These are phyloP conservation scores for Rhizopogon salebrosus DNA, from an alignment of 768 basidiomycete species.

Conservation along the genomic window DNA sequence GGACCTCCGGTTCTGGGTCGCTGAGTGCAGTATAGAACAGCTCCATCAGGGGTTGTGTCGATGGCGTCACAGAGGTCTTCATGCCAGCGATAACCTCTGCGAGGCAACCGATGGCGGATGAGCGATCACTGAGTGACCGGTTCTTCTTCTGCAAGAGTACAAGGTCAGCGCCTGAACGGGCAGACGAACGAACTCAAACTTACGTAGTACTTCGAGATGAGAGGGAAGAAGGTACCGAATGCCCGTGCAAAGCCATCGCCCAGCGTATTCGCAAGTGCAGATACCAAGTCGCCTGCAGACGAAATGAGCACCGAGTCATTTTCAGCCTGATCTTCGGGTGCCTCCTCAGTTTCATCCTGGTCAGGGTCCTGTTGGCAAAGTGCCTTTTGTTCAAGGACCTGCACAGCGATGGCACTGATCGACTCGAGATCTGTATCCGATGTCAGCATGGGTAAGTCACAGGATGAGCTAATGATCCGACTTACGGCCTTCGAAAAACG, in stretches of 20 bases:
- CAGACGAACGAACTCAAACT: slow-evolving; percentile 25
- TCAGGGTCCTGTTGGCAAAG: slow-evolving; percentile 96
- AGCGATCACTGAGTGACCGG: slow-evolving; percentile 86
- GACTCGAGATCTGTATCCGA: slow-evolving; percentile 55
- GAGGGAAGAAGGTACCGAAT: slow-evolving; percentile 82
- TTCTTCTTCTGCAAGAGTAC: slow-evolving; percentile 59
- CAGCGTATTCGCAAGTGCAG: slow-evolving; percentile 80
- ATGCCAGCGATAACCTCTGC: slow-evolving; percentile 95
- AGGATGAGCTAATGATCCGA: slow-evolving; percentile 4
- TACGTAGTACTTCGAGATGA: slow-evolving; percentile 90
- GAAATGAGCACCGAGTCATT: slow-evolving; percentile 95
- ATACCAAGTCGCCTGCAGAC: slow-evolving; percentile 90
- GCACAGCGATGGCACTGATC: slow-evolving; percentile 75
- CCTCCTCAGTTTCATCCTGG: slow-evolving; percentile 82
- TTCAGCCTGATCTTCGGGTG: slow-evolving; percentile 87
- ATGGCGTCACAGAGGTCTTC: slow-evolving; percentile 80
- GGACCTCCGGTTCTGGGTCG: slow-evolving; percentile 88
- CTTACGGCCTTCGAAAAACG: slow-evolving; percentile 75
- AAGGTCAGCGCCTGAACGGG: neutral
- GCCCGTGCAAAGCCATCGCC: slow-evolving; percentile 78
- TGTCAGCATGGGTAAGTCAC: slow-evolving; percentile 9
- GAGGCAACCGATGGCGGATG: slow-evolving; percentile 87
- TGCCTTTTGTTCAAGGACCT: slow-evolving; percentile 90
- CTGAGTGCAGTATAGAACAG: slow-evolving; percentile 79
- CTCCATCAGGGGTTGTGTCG: slow-evolving; percentile 75